Evolutionary conservation across 2,329 filamentous ascomycete genomes (phyloP).

Genomic region (Ceratocystis destructans): DNA sequence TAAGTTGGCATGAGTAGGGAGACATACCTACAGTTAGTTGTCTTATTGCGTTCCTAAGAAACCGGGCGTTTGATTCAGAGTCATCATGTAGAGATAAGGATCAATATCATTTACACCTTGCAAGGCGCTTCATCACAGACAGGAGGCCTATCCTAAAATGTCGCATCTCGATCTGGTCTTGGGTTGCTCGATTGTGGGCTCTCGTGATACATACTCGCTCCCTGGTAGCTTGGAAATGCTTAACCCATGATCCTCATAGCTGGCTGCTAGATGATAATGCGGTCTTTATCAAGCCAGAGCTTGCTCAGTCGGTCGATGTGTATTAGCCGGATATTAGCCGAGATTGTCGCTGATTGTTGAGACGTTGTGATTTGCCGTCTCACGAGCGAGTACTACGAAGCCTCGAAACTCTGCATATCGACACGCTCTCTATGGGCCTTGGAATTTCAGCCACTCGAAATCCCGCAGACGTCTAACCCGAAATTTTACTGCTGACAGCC

Average conservation of each 20-base stretch:
- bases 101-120: neutral
- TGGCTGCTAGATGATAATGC: neutral
- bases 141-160: no score
- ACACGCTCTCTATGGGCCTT: neutral
- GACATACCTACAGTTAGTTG: neutral
- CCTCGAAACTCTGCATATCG: no score
- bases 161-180: no score
- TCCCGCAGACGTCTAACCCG: neutral
- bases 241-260: no score
- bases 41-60: neutral
- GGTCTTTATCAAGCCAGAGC: neutral
- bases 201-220: no score
- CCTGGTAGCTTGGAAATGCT: no score
- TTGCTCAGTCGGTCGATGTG: neutral
- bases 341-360: no score
- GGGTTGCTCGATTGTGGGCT: no score
- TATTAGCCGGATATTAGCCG: neutral
- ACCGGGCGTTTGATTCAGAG: neutral
- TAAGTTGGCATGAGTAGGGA: neutral
- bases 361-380: no score
- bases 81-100: neutral
- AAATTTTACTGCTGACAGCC: neutral
- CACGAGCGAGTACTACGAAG: no score
- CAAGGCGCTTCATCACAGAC: neutral
- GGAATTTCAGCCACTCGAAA: neutral